phyloP scores from a whole-genome alignment of 2,329 filamentous ascomycete genomes.

The Parafenestella ontariensis region DNA sequence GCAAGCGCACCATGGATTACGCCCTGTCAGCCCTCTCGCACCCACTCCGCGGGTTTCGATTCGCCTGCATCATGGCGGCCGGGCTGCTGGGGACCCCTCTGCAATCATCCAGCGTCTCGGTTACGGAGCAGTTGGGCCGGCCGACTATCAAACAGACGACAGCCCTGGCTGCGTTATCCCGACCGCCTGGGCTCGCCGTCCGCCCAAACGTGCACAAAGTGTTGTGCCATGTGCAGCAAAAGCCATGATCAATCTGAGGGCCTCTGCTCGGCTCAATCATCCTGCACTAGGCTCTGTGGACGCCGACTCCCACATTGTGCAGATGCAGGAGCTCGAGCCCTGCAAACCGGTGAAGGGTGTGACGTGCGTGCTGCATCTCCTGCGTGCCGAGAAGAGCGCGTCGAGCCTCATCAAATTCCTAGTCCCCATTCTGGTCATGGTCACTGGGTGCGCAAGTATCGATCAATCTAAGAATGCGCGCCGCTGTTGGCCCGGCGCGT shows the following conservation, averaged over 20 bases:
- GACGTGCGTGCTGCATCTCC: conserved; percentile 19
- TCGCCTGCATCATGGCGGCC: conserved; percentile 13
- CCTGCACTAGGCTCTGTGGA: conserved; percentile 3
- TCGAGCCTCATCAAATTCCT: conserved; percentile 17
- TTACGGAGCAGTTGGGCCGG: conserved; percentile 15
- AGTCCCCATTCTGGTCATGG: conserved; percentile 3
- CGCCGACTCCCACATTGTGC: not conserved
- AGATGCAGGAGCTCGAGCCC: conserved; percentile 20
- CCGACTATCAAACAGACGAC: conserved; percentile 19
- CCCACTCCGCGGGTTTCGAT: conserved; percentile 7
- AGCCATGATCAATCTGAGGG: conserved; percentile 22
- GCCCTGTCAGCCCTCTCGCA: conserved; percentile 5
- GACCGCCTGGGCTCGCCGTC: conserved; percentile 22
- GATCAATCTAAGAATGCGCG: conserved; percentile 12
- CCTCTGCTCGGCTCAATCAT: conserved; percentile 27
- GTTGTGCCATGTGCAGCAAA: conserved; percentile 16
- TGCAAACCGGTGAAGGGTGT: conserved; percentile 22
- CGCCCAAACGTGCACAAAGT: conserved; percentile 25
- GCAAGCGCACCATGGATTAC: conserved; percentile 1
- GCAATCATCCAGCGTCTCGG: conserved; percentile 20
- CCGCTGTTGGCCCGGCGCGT: conserved; percentile 5
- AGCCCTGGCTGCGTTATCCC: conserved; percentile 25
- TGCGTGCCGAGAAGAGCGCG: conserved; percentile 12
- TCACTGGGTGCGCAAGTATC: conserved; percentile 2
- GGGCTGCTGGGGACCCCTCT: conserved; percentile 6